These are phyloP conservation scores for Rhynchospora pubera DNA, from an alignment of 176 grass and related monocot species.

Conservation along the genomic window DNA sequence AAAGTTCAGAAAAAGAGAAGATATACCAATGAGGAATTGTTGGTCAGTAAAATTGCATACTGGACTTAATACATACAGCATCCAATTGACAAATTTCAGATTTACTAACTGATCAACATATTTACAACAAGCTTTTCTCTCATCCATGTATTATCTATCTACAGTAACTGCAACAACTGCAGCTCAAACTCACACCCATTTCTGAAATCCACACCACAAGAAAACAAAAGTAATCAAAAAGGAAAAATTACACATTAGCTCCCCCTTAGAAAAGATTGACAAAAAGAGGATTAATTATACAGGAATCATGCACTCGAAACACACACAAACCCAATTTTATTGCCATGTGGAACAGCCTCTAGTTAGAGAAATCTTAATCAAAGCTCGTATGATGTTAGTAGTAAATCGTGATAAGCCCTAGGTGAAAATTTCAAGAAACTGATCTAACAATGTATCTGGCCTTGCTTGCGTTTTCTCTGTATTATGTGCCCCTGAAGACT, in stretches of 20 bases:
- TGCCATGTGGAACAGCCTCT: not conserved
- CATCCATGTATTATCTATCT: constrained; percentile 16
- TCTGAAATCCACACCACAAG: constrained; percentile 11
- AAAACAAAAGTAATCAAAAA: not conserved
- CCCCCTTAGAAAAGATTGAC: constrained; percentile 2
- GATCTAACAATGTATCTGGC: constrained; percentile 31
- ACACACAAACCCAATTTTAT: constrained; percentile 14
- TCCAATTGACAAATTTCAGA: not conserved
- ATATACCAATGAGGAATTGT: not conserved
- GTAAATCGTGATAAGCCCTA: constrained; percentile 6
- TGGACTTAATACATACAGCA: not conserved
- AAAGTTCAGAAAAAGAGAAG: not conserved
- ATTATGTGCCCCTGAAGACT: constrained; percentile 84
- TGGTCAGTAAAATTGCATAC: not conserved
- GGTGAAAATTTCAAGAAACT: constrained; percentile 2
- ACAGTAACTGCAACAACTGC: constrained; percentile 2
- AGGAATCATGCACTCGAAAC: constrained; percentile 3
- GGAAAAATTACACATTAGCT: not conserved
- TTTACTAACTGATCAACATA: constrained; percentile 15
- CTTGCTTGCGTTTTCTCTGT: constrained; percentile 47
- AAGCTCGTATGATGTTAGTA: constrained; percentile 18
- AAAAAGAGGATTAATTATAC: constrained; percentile 13
- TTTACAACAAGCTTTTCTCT: constrained; percentile 8
- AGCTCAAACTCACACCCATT: constrained; percentile 1
- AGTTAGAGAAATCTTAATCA: constrained; percentile 17